Conservation (phyloP, 768 basidiomycete species). For the Neoboletus brunneissimus region DNA sequence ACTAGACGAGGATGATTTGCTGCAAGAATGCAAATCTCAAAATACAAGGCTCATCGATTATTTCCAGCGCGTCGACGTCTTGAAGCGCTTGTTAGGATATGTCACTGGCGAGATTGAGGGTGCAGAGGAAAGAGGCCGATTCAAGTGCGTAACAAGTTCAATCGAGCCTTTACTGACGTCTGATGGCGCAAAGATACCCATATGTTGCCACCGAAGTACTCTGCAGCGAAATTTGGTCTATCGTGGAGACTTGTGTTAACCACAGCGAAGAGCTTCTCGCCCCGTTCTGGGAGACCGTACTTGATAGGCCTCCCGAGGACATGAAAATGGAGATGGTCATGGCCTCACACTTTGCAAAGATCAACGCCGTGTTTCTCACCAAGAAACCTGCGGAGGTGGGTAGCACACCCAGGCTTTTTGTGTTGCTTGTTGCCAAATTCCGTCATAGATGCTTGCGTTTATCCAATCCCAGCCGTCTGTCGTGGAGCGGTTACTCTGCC, state of each 20-base stretch:
- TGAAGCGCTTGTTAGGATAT: slow-evolving; percentile 78
- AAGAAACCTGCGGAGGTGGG: slow-evolving; percentile 88
- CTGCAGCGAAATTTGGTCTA: slow-evolving; percentile 93
- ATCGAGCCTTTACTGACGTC: slow-evolving; percentile 1
- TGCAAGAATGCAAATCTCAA: slow-evolving; percentile 94
- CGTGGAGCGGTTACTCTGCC: slow-evolving; percentile 76
- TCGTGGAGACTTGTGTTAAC: slow-evolving; percentile 84
- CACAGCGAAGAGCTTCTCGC: slow-evolving; percentile 67
- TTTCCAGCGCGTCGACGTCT: slow-evolving; percentile 76
- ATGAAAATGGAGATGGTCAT: slow-evolving; percentile 86
- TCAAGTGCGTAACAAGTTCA: slow-evolving; percentile 60
- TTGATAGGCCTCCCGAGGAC: slow-evolving; percentile 77
- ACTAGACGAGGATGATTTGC: slow-evolving; percentile 88
- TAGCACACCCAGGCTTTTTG: slow-evolving; percentile 18
- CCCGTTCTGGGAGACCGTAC: slow-evolving; percentile 90
- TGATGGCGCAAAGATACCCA: slow-evolving; percentile 63
- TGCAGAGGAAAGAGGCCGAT: slow-evolving; percentile 72
- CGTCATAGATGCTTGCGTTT: slow-evolving; percentile 82
- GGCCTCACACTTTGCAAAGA: slow-evolving; percentile 92
- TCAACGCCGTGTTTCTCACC: slow-evolving; percentile 82
- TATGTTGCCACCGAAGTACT: slow-evolving; percentile 92
- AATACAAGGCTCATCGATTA: slow-evolving; percentile 88
- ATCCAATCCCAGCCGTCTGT: slow-evolving; percentile 80
- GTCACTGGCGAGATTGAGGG: slow-evolving; percentile 85
- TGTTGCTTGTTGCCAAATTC: slow-evolving; percentile 15